Evolutionary conservation across 495 filamentous ascomycete species (phyloP).

Genomic region (Aspergillus carlsbadensis): DNA sequence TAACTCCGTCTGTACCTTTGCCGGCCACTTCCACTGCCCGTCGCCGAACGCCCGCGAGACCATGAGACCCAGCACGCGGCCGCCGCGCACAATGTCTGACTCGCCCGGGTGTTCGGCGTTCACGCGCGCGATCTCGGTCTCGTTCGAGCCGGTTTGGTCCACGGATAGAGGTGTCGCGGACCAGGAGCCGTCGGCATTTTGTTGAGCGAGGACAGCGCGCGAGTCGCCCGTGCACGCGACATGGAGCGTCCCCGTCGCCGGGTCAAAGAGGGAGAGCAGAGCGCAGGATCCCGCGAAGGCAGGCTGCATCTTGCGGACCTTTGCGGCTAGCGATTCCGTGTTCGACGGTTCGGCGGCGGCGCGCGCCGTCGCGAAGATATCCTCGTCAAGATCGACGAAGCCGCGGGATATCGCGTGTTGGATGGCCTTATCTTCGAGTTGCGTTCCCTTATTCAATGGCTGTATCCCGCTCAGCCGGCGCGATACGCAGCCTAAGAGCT

Average conservation of each 20-base stretch:
- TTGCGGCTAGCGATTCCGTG: conserved; percentile 25
- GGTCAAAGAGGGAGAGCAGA: conserved; percentile 55
- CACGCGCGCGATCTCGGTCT: conserved; percentile 50
- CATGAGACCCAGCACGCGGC: conserved; percentile 55
- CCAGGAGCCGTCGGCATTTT: conserved; percentile 45
- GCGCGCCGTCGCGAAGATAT: conserved; percentile 27
- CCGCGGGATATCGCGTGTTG: conserved; percentile 43
- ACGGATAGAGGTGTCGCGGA: conserved; percentile 48
- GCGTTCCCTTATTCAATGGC: background rate
- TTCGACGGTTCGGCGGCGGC: conserved; percentile 31
- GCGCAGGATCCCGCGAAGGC: conserved; percentile 60
- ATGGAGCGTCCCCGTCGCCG: conserved; percentile 43
- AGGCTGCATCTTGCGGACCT: conserved; percentile 37
- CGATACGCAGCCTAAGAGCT: conserved; percentile 43
- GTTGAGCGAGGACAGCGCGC: conserved; percentile 58
- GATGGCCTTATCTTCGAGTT: conserved; percentile 26
- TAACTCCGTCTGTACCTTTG: conserved; percentile 42
- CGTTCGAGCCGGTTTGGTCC: conserved; percentile 59
- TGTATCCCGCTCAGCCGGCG: conserved; percentile 28
- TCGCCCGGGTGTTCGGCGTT: conserved; percentile 58
- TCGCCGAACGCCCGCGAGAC: conserved; percentile 66
- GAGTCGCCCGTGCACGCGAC: conserved; percentile 62
- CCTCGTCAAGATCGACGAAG: conserved; percentile 51
- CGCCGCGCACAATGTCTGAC: conserved; percentile 49
- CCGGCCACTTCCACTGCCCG: conserved; percentile 60